Conservation (phyloP, 225 moss, liverwort and hornwort species). For the Pleurozium schreberi region DNA sequence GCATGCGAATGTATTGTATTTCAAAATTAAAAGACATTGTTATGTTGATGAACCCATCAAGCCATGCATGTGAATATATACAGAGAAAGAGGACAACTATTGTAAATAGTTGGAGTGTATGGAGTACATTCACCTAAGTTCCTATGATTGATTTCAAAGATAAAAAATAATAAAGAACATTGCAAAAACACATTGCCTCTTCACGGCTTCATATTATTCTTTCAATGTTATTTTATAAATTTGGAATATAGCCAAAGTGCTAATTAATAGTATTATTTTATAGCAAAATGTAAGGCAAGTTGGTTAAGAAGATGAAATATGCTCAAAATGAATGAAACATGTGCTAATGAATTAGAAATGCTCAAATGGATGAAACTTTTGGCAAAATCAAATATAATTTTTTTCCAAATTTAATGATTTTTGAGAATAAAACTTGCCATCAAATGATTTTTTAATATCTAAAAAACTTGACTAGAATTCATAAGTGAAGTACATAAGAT, state of each 20-base stretch:
- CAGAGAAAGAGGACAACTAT: background rate
- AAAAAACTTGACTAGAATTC: background rate
- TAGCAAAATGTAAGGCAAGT: accelerated
- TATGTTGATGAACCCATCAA: background rate
- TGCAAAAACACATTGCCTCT: accelerated
- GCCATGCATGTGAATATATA: background rate
- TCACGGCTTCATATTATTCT: accelerated
- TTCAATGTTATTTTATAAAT: background rate
- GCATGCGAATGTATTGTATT: background rate
- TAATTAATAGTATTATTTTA: background rate
- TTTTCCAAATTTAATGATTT: background rate
- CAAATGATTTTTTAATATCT: too few species aligned
- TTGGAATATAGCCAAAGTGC: background rate
- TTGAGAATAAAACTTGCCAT: background rate
- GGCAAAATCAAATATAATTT: background rate
- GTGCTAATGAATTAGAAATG: background rate
- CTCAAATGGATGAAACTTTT: background rate
- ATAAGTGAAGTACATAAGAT: background rate
- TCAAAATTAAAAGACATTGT: background rate
- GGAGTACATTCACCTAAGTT: background rate
- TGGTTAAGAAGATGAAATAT: background rate
- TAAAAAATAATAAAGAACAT: accelerated
- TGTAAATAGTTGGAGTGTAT: background rate
- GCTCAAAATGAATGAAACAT: background rate
- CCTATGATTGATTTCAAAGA: background rate